Conservation (phyloP, 768 basidiomycete species). For the Phanerochaete sordida region DNA sequence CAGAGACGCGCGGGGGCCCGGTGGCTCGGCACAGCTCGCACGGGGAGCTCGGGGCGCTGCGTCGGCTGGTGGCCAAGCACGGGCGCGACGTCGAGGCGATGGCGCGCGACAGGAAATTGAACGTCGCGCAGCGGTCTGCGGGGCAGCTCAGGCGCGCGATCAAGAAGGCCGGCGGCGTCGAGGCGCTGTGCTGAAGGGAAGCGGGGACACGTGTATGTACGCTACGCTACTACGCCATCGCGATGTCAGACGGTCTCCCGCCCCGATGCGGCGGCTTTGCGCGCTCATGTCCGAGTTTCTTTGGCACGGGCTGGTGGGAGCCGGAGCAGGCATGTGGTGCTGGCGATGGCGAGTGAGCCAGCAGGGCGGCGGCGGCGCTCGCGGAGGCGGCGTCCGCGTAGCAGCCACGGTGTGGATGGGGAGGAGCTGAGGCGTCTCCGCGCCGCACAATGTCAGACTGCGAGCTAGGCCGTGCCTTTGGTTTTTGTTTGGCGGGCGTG, state of each 20-base stretch:
- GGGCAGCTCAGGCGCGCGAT: conserved; percentile 72
- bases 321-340: not conserved
- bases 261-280: not conserved
- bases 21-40: conserved; percentile 55
- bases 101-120: conserved; percentile 76
- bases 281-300: not conserved
- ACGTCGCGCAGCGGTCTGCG: conserved; percentile 79
- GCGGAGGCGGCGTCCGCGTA: not conserved
- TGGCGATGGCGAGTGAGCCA: too few species aligned
- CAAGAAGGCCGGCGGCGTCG: conserved; percentile 48
- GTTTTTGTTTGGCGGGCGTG: not conserved
- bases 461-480: not conserved
- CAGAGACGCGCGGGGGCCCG: conserved; percentile 28
- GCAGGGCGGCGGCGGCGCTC: not conserved
- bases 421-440: not conserved
- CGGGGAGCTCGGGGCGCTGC: conserved; percentile 67
- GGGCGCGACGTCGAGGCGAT: conserved; percentile 71
- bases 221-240: not conserved
- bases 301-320: not conserved
- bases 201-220: conserved; percentile 10
- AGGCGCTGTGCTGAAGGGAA: conserved; percentile 18
- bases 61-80: conserved; percentile 62
- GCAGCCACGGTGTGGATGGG: not conserved
- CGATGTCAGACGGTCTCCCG: not conserved
- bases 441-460: not conserved